Evolutionary conservation across 1,284 basidiomycete genomes (phyloP).

Genomic region (Prillingera fragicola): DNA sequence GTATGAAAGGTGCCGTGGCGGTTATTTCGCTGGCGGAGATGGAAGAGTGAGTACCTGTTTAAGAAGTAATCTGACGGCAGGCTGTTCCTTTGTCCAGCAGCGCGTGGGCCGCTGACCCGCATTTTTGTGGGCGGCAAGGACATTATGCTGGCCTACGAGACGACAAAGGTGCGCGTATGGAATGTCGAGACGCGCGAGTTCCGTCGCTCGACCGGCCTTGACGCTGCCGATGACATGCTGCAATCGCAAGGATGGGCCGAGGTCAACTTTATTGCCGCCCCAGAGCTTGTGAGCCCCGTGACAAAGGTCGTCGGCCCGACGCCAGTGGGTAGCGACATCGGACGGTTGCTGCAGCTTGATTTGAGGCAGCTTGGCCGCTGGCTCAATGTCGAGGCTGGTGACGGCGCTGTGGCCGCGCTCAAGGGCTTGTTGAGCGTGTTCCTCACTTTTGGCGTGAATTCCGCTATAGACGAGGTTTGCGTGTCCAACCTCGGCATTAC

Average conservation of each 20-base stretch:
- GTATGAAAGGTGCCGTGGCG: slow-evolving; percentile 73
- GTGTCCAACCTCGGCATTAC: slow-evolving; percentile 31
- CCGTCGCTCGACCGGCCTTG: slow-evolving; percentile 69
- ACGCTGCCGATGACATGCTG: slow-evolving; percentile 71
- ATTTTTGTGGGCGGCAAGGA: slow-evolving; percentile 67
- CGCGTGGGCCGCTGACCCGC: slow-evolving; percentile 59
- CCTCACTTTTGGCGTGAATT: slow-evolving; percentile 51
- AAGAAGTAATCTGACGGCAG: slow-evolving; percentile 45
- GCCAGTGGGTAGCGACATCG: slow-evolving; percentile 11
- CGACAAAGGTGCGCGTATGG: slow-evolving; percentile 78
- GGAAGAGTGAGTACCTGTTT: slow-evolving; percentile 58
- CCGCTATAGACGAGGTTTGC: slow-evolving; percentile 65
- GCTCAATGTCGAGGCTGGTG: slow-evolving; percentile 16
- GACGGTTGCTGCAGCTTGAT: slow-evolving; percentile 26
- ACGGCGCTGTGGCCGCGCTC: slow-evolving; percentile 18
- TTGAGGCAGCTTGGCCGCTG: slow-evolving; percentile 21
- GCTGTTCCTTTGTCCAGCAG: slow-evolving; percentile 71
- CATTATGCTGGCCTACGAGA: slow-evolving; percentile 69
- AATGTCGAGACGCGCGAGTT: slow-evolving; percentile 79
- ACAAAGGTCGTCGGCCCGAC: slow-evolving; percentile 11
- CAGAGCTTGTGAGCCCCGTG: slow-evolving; percentile 3
- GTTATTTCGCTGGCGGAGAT: slow-evolving; percentile 70
- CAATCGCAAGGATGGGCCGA: slow-evolving; percentile 64
- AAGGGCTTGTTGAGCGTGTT: slow-evolving; percentile 46
- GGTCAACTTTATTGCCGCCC: slow-evolving; percentile 50